A percentile compares a stretch with the other conserved stretches of the same genome.
Conservation (phyloP, 2,329 filamentous ascomycete species). For the Cryphonectria parasitica region DNA sequence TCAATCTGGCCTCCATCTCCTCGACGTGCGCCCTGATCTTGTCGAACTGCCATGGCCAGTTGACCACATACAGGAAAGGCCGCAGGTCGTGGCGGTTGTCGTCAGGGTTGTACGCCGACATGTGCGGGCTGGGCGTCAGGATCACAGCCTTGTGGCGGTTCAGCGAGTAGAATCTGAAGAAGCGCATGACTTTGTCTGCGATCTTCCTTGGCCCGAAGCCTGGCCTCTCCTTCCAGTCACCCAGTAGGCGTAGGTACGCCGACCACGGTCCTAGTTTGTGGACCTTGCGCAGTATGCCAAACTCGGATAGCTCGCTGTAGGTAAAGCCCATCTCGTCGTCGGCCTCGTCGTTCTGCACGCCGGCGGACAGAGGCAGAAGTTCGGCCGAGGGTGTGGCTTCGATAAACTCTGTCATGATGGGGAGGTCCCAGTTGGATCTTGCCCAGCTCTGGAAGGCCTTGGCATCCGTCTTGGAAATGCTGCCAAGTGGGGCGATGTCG, state of each 20-base stretch:
- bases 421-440: conserved; percentile 58
- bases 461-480: conserved; percentile 64
- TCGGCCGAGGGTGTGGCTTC: conserved; percentile 61
- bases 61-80: conserved; percentile 46
- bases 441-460: conserved; percentile 67
- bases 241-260: conserved; percentile 44
- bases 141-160: conserved; percentile 69
- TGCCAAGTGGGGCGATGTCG: conserved; percentile 61
- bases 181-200: conserved; percentile 48
- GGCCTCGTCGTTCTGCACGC: conserved; percentile 45
- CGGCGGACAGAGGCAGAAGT: conserved; percentile 47
- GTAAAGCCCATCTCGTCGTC: conserved; percentile 49
- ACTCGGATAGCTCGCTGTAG: conserved; percentile 45
- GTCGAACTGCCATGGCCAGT: conserved; percentile 46
- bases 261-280: conserved; percentile 48
- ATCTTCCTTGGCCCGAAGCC: conserved; percentile 42
- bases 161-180: conserved; percentile 58
- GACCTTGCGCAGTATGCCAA: conserved; percentile 46
- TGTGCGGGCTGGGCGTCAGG: conserved; percentile 59
- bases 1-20: conserved; percentile 37
- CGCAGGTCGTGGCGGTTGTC: conserved; percentile 46
- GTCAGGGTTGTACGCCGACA: conserved; percentile 43
- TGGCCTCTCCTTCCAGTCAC: conserved; percentile 41
- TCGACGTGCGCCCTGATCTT: conserved; percentile 46
- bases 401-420: conserved; percentile 67